phyloP scores from a whole-genome alignment of 1,139 yeast genomes.

The Nakaseomyces bracarensis region DNA sequence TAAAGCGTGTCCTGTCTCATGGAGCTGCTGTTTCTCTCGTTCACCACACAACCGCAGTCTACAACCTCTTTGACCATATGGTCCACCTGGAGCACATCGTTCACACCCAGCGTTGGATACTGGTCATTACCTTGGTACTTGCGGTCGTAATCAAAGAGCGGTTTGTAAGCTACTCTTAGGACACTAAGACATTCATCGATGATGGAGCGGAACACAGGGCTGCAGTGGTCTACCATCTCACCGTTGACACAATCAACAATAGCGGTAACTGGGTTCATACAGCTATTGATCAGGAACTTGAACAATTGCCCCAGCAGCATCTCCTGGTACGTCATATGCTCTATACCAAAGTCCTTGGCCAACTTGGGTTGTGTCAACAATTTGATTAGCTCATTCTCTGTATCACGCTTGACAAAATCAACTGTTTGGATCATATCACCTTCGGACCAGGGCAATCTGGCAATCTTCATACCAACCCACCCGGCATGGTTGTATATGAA shows the following conservation, averaged over 20 bases:
- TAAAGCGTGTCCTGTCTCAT: slow-evolving; percentile 77
- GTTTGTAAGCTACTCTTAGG: slow-evolving; percentile 29
- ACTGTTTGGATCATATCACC: slow-evolving; percentile 20
- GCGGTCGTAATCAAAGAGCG: slow-evolving; percentile 26
- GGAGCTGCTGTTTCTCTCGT: slow-evolving; percentile 61
- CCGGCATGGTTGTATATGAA: slow-evolving; percentile 56
- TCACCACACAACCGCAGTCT: slow-evolving; percentile 38
- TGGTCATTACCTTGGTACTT: slow-evolving; percentile 28
- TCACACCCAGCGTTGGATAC: slow-evolving; percentile 23
- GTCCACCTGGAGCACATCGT: slow-evolving; percentile 36
- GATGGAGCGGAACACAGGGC: slow-evolving; percentile 39
- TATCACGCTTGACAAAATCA: slow-evolving; percentile 14
- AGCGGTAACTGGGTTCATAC: slow-evolving; percentile 78
- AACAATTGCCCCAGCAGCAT: slow-evolving; percentile 59
- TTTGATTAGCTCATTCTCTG: slow-evolving; percentile 21
- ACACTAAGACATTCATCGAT: slow-evolving; percentile 43
- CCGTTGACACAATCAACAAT: slow-evolving; percentile 71
- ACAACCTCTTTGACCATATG: slow-evolving; percentile 41
- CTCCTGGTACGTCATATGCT: slow-evolving; percentile 43
- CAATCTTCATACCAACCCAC: slow-evolving; percentile 48
- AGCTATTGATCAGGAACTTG: slow-evolving; percentile 69
- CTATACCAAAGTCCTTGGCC: slow-evolving; percentile 36
- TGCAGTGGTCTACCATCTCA: slow-evolving; percentile 41
- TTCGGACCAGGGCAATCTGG: slow-evolving; percentile 36
- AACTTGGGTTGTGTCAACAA: slow-evolving; percentile 26